These are phyloP conservation scores for Scleroderma citrinum DNA, from an alignment of 768 basidiomycete genomes.

Conservation along the genomic window DNA sequence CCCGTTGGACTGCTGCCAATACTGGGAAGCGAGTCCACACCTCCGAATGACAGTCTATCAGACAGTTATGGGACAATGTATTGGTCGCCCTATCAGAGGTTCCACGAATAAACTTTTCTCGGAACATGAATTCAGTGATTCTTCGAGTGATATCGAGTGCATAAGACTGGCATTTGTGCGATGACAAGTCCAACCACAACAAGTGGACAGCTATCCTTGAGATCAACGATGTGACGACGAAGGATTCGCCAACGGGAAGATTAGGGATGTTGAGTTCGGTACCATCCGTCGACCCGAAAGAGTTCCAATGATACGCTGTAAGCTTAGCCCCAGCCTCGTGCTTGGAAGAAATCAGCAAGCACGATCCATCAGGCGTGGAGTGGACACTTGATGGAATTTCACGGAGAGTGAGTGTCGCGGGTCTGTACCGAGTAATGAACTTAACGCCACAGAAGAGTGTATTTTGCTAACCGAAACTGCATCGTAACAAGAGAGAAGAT, in stretches of 20 bases:
- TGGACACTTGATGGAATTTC: no score
- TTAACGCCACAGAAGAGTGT: neutral
- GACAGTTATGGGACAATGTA: conserved; percentile 35
- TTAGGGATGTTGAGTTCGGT: conserved; percentile 28
- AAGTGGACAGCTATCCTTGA: conserved; percentile 36
- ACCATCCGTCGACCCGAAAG: conserved; percentile 43
- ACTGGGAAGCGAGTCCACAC: conserved; percentile 55
- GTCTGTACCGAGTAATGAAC: conserved; percentile 22
- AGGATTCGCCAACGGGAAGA: conserved; percentile 12
- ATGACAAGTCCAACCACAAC: conserved; percentile 30
- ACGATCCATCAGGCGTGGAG: no score
- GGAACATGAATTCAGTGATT: conserved; percentile 47
- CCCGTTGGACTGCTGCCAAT: conserved; percentile 38
- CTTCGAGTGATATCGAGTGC: conserved; percentile 45
- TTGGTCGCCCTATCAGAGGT: conserved; percentile 4
- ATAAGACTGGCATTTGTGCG: conserved; percentile 32
- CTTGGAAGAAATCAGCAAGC: no score
- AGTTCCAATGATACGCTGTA: conserved; percentile 43
- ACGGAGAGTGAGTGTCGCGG: conserved; percentile 18
- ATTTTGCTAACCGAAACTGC: conserved; percentile 38
- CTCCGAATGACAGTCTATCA: conserved; percentile 45
- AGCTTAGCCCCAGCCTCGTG: no score
- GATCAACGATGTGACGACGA: conserved; percentile 39
- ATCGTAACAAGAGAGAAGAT: conserved; percentile 44
- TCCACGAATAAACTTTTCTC: conserved; percentile 29